A percentile compares a stretch with the other conserved stretches of the same genome.
These are phyloP conservation scores for Boeremia lycopersici DNA, from an alignment of 2,329 filamentous ascomycete genomes.

Conservation along the genomic window DNA sequence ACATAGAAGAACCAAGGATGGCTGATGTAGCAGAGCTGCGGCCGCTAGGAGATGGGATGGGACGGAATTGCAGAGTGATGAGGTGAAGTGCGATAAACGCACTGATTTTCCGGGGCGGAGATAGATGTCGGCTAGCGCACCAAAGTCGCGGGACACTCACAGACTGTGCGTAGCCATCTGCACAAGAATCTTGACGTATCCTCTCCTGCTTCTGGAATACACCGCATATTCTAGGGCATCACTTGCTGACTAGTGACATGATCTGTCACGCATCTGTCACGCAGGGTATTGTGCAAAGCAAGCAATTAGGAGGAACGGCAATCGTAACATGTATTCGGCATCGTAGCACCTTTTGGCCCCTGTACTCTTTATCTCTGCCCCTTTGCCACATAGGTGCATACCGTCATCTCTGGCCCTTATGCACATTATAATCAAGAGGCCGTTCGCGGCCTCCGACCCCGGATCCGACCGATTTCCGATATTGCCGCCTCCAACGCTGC, in stretches of 20 bases:
- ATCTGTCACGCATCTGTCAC: slow-evolving; percentile 12
- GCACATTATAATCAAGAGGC: slow-evolving; percentile 22
- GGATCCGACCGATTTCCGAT: slow-evolving; percentile 1
- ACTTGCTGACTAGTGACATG: slow-evolving; percentile 19
- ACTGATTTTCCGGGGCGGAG: slow-evolving; percentile 6
- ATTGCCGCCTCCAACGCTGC: slow-evolving; percentile 4
- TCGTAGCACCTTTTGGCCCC: slow-evolving; percentile 20
- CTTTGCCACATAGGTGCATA: slow-evolving; percentile 16
- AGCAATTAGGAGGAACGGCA: slow-evolving; percentile 11
- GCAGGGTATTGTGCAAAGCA: slow-evolving; percentile 14
- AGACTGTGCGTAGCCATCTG: slow-evolving; percentile 22
- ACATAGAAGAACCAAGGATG: too few relatives aligned
- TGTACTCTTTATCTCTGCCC: slow-evolving; percentile 8
- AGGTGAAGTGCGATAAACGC: slow-evolving; percentile 12
- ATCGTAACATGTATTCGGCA: slow-evolving; percentile 23
- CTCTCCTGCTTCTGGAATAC: slow-evolving; percentile 33
- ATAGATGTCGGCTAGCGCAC: slow-evolving; percentile 12
- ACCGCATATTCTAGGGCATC: slow-evolving; percentile 26
- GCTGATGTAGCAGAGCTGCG: neutral
- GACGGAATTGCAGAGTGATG: slow-evolving; percentile 1
- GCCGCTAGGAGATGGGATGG: neutral
- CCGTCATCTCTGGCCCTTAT: slow-evolving; percentile 1
- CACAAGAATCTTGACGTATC: slow-evolving; percentile 41
- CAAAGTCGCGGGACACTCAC: slow-evolving; percentile 20
- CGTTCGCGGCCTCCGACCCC: neutral